Conservation (phyloP, 495 filamentous ascomycete genomes). For the Rusavskia elegans region DNA sequence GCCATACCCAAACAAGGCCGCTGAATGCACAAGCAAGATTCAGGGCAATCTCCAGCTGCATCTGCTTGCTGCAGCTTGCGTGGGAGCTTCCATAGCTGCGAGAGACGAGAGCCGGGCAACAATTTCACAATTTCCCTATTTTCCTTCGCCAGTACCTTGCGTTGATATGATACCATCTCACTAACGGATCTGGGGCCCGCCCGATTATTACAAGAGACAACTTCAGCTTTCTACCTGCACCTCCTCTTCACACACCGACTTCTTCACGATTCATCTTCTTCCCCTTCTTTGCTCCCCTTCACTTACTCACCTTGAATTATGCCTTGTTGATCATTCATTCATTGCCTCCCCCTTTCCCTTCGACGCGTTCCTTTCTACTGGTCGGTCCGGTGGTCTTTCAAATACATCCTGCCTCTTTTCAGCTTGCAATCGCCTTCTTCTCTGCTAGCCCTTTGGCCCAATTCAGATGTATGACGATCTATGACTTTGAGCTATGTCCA, state of each 20-base stretch:
- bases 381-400: background rate
- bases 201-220: too few species aligned
- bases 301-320: too few species aligned
- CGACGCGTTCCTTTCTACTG: background rate
- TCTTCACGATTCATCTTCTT: slow-evolving; percentile 6
- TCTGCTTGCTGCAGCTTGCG: background rate
- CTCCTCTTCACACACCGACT: slow-evolving; percentile 1
- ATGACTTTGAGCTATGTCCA: slow-evolving; percentile 4
- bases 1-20: background rate
- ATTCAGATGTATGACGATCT: background rate
- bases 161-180: background rate
- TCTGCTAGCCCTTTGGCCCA: too few species aligned
- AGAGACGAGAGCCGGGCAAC: background rate
- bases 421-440: background rate
- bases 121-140: background rate
- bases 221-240: too few species aligned
- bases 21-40: background rate
- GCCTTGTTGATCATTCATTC: too few species aligned
- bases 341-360: background rate
- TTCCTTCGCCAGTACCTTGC: background rate
- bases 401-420: background rate
- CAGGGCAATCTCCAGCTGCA: background rate
- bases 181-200: background rate
- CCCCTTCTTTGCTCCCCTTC: slow-evolving; percentile 1
- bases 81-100: background rate